Evolutionary conservation across 2,329 filamentous ascomycete genomes (phyloP).

Genomic region (Pseudopithomyces maydicus): DNA sequence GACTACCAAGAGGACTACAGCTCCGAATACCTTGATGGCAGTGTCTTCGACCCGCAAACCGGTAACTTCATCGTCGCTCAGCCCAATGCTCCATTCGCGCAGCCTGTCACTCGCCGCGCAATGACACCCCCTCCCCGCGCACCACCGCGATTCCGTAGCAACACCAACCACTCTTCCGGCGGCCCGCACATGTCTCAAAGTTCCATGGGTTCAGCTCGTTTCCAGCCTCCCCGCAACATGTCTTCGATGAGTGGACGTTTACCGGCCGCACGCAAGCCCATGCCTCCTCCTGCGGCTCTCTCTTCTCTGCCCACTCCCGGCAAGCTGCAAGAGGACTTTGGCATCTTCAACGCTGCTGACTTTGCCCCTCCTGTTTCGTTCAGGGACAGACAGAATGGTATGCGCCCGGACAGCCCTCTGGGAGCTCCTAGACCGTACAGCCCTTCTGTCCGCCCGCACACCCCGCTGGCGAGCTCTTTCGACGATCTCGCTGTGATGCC

Average conservation of each 20-base stretch:
- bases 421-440: conserved; percentile 71
- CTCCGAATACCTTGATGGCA: conserved; percentile 68
- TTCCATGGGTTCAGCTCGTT: conserved; percentile 52
- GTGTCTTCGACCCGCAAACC: conserved; percentile 60
- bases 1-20: conserved; percentile 79
- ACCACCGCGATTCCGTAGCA: conserved; percentile 59
- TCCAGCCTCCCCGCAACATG: conserved; percentile 45
- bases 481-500: conserved; percentile 86
- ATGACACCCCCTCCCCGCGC: conserved; percentile 90
- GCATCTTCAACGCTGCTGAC: conserved; percentile 73
- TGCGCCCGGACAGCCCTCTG: conserved; percentile 63
- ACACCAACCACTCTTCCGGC: conserved; percentile 27
- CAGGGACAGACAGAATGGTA: conserved; percentile 70
- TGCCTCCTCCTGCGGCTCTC: conserved; percentile 76
- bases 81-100: conserved; percentile 68
- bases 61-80: conserved; percentile 65
- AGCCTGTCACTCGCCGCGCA: conserved; percentile 84
- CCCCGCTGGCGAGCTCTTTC: conserved; percentile 81
- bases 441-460: conserved; percentile 72
- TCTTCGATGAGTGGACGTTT: conserved; percentile 47
- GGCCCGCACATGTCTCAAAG: conserved; percentile 54
- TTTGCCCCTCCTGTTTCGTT: conserved; percentile 77
- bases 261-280: conserved; percentile 57
- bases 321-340: conserved; percentile 78
- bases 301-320: conserved; percentile 82